A percentile compares a stretch with the other conserved stretches of the same genome.
These are phyloP conservation scores for Amoebophrya sp. DNA, from an alignment of 169 alveolate genomes.

Conservation along the genomic window DNA sequence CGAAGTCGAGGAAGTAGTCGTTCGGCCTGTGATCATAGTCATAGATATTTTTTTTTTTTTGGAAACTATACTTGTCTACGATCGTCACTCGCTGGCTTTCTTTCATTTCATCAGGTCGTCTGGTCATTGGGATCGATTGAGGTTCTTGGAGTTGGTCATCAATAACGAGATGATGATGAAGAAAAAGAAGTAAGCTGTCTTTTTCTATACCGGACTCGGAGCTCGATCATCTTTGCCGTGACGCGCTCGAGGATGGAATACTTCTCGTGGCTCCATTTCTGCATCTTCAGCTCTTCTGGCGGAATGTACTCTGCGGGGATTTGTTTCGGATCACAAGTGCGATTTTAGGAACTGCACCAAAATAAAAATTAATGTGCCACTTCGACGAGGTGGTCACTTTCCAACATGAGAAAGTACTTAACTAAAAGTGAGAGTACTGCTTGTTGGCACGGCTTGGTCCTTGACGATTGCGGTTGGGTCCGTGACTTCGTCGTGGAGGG, in stretches of 20 bases:
- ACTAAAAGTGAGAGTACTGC: no score
- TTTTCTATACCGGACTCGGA: not conserved
- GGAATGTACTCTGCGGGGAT: not conserved
- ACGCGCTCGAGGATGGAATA: not conserved
- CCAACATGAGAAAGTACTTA: no score
- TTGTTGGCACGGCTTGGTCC: not conserved
- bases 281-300: not conserved
- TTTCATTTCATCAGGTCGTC: not conserved
- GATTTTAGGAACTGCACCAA: no score
- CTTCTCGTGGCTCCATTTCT: not conserved
- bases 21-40: not conserved
- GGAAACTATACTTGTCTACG: not conserved
- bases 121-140: not conserved
- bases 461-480: not conserved
- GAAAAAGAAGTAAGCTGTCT: no score
- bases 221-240: not conserved
- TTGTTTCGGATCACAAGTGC: no score
- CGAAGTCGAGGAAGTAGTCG: not conserved
- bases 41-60: not conserved
- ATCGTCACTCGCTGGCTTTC: not conserved
- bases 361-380: no score
- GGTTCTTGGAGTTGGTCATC: not conserved
- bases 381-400: no score
- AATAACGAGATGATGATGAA: no score
- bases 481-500: not conserved